A percentile compares a stretch with the other conserved stretches of the same genome.
These are phyloP conservation scores for Ligustrum vulgare DNA, from an alignment of 257 asterid species.

Conservation along the genomic window DNA sequence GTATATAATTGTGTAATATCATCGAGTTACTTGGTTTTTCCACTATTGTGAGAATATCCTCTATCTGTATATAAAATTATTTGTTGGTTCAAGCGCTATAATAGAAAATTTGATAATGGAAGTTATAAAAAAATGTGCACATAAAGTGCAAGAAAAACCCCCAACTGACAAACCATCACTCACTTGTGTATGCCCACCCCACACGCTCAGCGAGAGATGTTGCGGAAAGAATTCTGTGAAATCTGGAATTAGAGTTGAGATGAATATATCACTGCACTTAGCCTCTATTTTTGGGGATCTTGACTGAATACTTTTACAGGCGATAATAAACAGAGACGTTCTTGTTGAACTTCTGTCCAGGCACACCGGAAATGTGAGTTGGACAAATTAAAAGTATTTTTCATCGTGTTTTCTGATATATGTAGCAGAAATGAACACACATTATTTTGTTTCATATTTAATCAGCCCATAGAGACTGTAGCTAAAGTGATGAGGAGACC, in stretches of 20 bases:
- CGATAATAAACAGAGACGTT: slow-evolving; percentile 60
- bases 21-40: not conserved
- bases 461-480: slow-evolving; percentile 71
- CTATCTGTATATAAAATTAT: not conserved
- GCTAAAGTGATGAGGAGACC: slow-evolving; percentile 65
- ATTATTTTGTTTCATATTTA: slow-evolving; percentile 20
- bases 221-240: too few relatives aligned
- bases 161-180: not conserved
- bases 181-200: too few relatives aligned
- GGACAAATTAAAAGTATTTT: not conserved
- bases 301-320: slow-evolving; percentile 50
- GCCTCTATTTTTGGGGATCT: not conserved
- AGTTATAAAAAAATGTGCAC: not conserved
- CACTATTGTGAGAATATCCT: not conserved
- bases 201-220: too few relatives aligned
- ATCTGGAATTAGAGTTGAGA: not conserved
- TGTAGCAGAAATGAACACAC: slow-evolving; percentile 6
- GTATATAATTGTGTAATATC: not conserved
- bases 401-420: slow-evolving; percentile 17
- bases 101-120: too few relatives aligned
- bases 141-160: not conserved
- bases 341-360: slow-evolving; percentile 72
- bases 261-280: not conserved
- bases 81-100: not conserved
- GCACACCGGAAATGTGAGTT: slow-evolving; percentile 91